Conservation (phyloP, 805 yeast species). For the Candida ulmi region DNA sequence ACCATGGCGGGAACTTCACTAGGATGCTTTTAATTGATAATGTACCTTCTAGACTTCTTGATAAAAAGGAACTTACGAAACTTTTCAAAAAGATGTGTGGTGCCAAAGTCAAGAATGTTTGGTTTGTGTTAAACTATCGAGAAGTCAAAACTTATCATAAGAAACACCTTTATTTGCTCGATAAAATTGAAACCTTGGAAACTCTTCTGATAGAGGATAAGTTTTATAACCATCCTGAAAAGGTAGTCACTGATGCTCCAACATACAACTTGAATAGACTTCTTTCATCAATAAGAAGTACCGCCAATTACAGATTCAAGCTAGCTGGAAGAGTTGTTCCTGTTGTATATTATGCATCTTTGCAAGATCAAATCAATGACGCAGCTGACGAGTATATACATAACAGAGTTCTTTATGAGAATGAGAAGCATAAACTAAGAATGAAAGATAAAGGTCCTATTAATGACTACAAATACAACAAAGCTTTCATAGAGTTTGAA, state of each 20-base stretch:
- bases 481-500: constrained; percentile 59
- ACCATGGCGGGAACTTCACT: constrained; percentile 21
- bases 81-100: constrained; percentile 27
- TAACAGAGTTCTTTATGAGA: constrained; percentile 6
- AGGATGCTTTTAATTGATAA: constrained; percentile 38
- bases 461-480: constrained; percentile 28
- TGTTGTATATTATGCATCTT: neutral
- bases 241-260: neutral
- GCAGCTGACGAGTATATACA: constrained; percentile 3
- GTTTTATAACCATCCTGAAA: constrained; percentile 1
- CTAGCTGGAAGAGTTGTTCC: constrained; percentile 5
- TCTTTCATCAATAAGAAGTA: neutral
- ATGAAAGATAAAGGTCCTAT: constrained; percentile 18
- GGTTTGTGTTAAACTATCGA: constrained; percentile 49
- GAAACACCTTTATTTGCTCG: constrained; percentile 24
- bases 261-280: neutral
- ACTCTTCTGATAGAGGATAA: constrained; percentile 26
- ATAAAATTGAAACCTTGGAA: constrained; percentile 35
- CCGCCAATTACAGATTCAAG: constrained; percentile 9
- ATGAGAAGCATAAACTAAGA: constrained; percentile 10
- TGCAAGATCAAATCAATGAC: constrained; percentile 1
- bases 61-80: constrained; percentile 15
- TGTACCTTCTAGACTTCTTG: constrained; percentile 31
- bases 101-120: constrained; percentile 49
- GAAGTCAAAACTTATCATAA: constrained; percentile 29